These are phyloP conservation scores for Candida parachauliodes DNA, from an alignment of 805 yeast species.

Conservation along the genomic window DNA sequence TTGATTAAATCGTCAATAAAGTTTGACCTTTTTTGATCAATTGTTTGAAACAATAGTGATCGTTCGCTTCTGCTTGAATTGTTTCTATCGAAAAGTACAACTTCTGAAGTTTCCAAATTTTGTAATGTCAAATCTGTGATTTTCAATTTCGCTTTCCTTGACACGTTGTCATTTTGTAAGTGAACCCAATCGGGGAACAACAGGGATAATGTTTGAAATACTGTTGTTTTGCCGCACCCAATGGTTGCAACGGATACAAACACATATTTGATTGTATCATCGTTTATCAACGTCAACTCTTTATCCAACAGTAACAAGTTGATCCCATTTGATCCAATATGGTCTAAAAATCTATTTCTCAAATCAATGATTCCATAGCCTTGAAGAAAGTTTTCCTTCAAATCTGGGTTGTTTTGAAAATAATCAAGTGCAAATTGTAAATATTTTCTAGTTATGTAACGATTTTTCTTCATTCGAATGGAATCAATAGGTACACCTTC, in stretches of 20 bases:
- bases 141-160: constrained; percentile 43
- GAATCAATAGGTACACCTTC: constrained; percentile 24
- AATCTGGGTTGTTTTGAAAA: constrained; percentile 45
- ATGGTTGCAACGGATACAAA: constrained; percentile 83
- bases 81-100: constrained; percentile 77
- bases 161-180: constrained; percentile 76
- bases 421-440: constrained; percentile 60
- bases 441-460: constrained; percentile 61
- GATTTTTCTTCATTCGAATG: constrained; percentile 47
- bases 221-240: constrained; percentile 94
- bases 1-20: constrained; percentile 35
- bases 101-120: constrained; percentile 26
- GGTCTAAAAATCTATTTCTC: constrained; percentile 59
- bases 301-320: constrained; percentile 51
- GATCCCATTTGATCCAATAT: constrained; percentile 48
- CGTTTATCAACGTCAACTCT: constrained; percentile 11
- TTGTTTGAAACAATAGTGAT: constrained; percentile 54
- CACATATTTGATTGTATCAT: constrained; percentile 49
- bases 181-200: constrained; percentile 65
- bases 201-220: constrained; percentile 53
- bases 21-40: constrained; percentile 39
- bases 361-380: constrained; percentile 74
- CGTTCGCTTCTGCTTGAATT: constrained; percentile 76
- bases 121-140: constrained; percentile 46
- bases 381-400: constrained; percentile 42